phyloP scores from a whole-genome alignment of 2,329 filamentous ascomycete species.

The Alternaria sp. region DNA sequence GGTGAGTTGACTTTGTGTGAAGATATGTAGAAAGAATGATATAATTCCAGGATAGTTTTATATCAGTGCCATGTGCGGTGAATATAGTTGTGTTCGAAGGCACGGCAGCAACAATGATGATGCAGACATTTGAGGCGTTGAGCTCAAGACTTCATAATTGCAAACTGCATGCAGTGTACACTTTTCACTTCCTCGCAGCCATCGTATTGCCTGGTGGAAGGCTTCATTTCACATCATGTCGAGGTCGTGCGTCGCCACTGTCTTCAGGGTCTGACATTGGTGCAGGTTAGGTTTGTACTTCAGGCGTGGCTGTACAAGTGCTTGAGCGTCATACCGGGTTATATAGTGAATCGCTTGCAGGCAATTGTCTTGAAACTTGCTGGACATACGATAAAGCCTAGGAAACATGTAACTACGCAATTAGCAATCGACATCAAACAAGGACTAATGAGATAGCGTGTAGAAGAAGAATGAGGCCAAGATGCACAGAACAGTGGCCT shows the following conservation, averaged over 20 bases:
- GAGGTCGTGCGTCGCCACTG: not conserved
- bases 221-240: not conserved
- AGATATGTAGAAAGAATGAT: no score
- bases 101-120: no score
- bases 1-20: no score
- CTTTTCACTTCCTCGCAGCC: not conserved
- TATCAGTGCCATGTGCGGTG: not conserved
- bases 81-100: not conserved
- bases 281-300: not conserved
- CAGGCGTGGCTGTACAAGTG: not conserved
- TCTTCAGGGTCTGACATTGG: not conserved
- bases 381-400: not conserved
- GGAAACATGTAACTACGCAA: not conserved
- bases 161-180: not conserved
- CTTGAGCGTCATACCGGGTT: not conserved
- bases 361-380: not conserved
- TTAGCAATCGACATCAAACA: not conserved
- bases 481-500: not conserved
- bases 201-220: not conserved
- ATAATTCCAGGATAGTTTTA: not conserved
- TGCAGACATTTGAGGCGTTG: not conserved
- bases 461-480: not conserved
- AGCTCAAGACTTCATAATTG: not conserved
- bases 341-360: not conserved
- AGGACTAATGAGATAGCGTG: not conserved